Evolutionary conservation across 257 asterid species (phyloP), one percentile per base, ranked within the genome.

Genomic region (Hygrophila difformis): DNA sequence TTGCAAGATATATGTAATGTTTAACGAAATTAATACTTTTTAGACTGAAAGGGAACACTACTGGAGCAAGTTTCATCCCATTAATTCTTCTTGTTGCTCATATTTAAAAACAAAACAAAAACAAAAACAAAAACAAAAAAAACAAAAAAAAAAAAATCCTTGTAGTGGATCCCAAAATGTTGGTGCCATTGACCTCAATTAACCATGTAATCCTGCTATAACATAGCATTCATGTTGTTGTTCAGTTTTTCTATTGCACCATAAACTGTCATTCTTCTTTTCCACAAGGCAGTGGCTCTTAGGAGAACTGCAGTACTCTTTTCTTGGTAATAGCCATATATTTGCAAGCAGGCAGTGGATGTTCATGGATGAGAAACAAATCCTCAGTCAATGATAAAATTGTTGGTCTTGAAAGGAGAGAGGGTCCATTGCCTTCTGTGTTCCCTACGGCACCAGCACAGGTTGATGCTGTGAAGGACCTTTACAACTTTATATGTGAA

Each of bases 401-500:
- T 64, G 39, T 22, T 31, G 61, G 65, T 28, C 64, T 42, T 9
- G 72, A 61, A 60, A 64, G 65, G 37, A 61, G 65, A 18, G 68
- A 55, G 39, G 73, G 79, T 28, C 71, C 76, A 8, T 47, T 70
- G 50, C 39, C 57, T 52, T 73, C 84, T 0, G 57, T 21, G 8
- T 16, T 65, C 40, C 85, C 93, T 24, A 28, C 68, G 15, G 54
- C 51, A 56, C 28, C 71, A 23, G 87, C 93, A 36, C 29, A 59
- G 60, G 89, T 80, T 69, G 61, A 89, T 31, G 64, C 93, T 12
- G 81, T 82, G 62, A 57, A 74, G 47, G 82, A 82, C 68, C 93
- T 91, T 22, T 91, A 51, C 44, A 87, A 69, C 2, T 86, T 91
- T 67, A 91, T 91, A 71, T 82, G 88, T 57, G 0, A 61, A 1